Base-by-base conservation (phyloP, 495 filamentous ascomycete species). In the Penicillium dipodomyicola region DNA sequence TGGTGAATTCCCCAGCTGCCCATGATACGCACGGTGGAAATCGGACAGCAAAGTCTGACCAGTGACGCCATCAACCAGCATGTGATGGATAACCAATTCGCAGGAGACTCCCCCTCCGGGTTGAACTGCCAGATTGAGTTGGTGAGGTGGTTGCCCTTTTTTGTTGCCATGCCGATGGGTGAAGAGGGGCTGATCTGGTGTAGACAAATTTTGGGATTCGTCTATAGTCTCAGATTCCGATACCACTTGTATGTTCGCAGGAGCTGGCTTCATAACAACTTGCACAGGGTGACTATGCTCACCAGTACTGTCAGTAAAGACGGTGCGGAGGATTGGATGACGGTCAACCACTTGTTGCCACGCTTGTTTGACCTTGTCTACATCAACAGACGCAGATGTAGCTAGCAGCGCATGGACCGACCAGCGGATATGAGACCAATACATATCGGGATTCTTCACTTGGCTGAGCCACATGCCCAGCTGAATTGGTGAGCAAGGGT, bases 401-500 rank as follows among this genome's bases (percentile, higher is more conserved):
- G 29, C 29, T 30, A 10, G 9, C 29, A 8, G 27, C 1, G n/a
- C 2, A 33, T 8, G 11, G 6, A 33, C 29, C 2, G 29, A 33
- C 32, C 46, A 49, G 0, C 29, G 15, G 3, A 49, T 49, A 23
- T 49, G 46, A 4, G 46, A 49, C 61, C 58, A 57, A 49, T 78
- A 80, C 2, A 59, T 37, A 3, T 59, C 57, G 1, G 62, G 52
- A 20, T 70, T 57, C 40, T 70, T 80, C 19, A 71, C 57, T n/a
- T 79, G 77, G 54, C 77, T 78, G 1, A 60, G 4, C 44, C 54
- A 47, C 33, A 60, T 60, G 2, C 57, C 82, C 48, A 83, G 75
- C 57, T 87, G 84, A 46, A 83, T 79, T 6, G 79, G 76, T 4
- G 84, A 83, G 46, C 77, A 82, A 1, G 80, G 80, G 56, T 81